A percentile compares a stretch with the other conserved stretches of the same genome.
Conservation (phyloP, 2,329 filamentous ascomycete species). For the Fusarium kyushuense region DNA sequence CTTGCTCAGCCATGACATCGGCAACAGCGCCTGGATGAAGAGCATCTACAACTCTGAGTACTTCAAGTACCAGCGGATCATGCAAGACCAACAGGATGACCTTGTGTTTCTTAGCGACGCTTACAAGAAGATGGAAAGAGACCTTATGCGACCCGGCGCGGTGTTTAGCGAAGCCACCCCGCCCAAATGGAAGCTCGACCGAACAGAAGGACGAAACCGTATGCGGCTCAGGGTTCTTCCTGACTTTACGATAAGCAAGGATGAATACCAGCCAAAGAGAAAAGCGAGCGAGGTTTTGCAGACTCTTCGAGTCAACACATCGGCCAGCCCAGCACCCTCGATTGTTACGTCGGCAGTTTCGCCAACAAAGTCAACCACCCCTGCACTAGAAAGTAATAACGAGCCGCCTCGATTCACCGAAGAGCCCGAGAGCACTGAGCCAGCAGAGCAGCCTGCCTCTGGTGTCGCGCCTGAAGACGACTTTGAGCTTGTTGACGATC, state of each 20-base stretch:
- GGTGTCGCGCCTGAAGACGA: constrained; percentile 76
- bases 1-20: constrained; percentile 84
- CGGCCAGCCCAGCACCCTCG: constrained; percentile 40
- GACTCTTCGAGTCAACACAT: constrained; percentile 52
- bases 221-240: constrained; percentile 91
- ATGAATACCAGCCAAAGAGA: constrained; percentile 87
- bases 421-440: constrained; percentile 44
- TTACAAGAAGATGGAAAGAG: constrained; percentile 82
- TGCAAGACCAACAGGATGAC: constrained; percentile 95
- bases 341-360: constrained; percentile 34
- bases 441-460: constrained; percentile 36
- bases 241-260: constrained; percentile 75
- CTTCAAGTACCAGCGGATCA: constrained; percentile 86
- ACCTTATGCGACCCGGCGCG: constrained; percentile 82
- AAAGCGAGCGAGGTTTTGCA: constrained; percentile 64
- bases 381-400: constrained; percentile 41
- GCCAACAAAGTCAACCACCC: constrained; percentile 34
- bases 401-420: constrained; percentile 37
- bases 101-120: constrained; percentile 79
- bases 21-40: constrained; percentile 91
- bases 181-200: constrained; percentile 90
- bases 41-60: constrained; percentile 95
- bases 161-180: constrained; percentile 76
- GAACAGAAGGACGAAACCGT: constrained; percentile 93
- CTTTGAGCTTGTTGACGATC: constrained; percentile 95